Evolutionary conservation across 2,329 filamentous ascomycete species (phyloP).

Genomic region (Paecilomyces niveus): DNA sequence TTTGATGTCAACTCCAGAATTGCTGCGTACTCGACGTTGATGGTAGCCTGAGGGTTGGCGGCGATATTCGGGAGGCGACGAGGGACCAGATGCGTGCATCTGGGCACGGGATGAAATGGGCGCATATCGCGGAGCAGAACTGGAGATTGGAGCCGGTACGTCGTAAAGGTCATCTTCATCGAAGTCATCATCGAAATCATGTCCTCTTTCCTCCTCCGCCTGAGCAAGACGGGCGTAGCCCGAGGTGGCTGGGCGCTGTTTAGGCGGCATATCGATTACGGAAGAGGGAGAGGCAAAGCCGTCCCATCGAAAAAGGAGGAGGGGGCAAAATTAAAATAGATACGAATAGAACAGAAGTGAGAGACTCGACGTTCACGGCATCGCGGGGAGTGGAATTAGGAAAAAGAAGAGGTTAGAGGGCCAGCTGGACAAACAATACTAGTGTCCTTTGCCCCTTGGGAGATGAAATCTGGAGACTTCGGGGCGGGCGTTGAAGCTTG

Average conservation of each 20-base stretch:
- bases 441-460: not conserved
- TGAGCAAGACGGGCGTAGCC: conserved; percentile 81
- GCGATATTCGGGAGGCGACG: conserved; percentile 32
- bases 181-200: conserved; percentile 55
- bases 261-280: conserved; percentile 58
- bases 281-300: conserved; percentile 9
- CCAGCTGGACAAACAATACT: not conserved
- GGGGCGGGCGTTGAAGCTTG: not conserved
- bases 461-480: conserved; percentile 1
- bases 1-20: conserved; percentile 87
- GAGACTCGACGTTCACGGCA: not conserved
- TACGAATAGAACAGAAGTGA: not conserved
- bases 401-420: not conserved
- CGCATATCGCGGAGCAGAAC: conserved; percentile 54
- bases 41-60: conserved; percentile 43
- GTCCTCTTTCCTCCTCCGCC: conserved; percentile 55
- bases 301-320: not conserved
- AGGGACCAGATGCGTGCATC: conserved; percentile 37
- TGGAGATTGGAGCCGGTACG: conserved; percentile 48
- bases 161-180: conserved; percentile 57
- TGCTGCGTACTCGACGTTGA: conserved; percentile 55
- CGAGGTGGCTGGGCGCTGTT: conserved; percentile 63
- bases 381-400: not conserved
- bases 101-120: conserved; percentile 49
- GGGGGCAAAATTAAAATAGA: not conserved